These are phyloP conservation scores for Aspergillus caelatus DNA, from an alignment of 2,329 filamentous ascomycete genomes.

Conservation along the genomic window DNA sequence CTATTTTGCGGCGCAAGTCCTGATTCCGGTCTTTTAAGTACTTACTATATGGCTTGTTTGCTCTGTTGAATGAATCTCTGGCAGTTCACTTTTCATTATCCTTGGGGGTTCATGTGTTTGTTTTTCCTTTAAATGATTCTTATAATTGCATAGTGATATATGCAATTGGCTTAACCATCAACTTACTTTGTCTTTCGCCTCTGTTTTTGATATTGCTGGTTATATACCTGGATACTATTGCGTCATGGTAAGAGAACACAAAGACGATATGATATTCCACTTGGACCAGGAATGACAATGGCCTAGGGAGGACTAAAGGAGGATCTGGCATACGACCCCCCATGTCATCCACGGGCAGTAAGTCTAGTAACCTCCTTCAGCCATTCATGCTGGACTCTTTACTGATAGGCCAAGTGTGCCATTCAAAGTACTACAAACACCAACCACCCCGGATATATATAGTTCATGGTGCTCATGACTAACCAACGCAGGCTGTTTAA, in stretches of 20 bases:
- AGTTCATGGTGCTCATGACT: background rate
- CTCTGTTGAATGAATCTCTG: background rate
- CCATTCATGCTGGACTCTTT: background rate
- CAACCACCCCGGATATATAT: background rate
- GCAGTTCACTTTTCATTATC: background rate
- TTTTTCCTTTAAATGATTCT: background rate
- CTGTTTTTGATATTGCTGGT: background rate
- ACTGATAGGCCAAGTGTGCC: slow-evolving; percentile 65
- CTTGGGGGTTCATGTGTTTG: background rate
- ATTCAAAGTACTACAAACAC: slow-evolving; percentile 71
- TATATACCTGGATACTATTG: slow-evolving; percentile 14
- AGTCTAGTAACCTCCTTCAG: slow-evolving; percentile 37
- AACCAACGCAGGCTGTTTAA: slow-evolving; percentile 69
- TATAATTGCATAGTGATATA: background rate
- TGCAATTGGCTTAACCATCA: background rate
- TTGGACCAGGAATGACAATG: slow-evolving; percentile 11
- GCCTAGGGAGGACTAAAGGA: slow-evolving; percentile 58
- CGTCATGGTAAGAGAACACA: slow-evolving; percentile 31
- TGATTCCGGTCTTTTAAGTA: background rate
- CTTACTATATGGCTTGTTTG: slow-evolving; percentile 6
- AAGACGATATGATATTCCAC: background rate
- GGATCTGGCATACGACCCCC: slow-evolving; percentile 73
- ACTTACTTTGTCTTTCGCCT: background rate
- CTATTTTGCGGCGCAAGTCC: slow-evolving; percentile 39
- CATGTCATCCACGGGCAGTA: slow-evolving; percentile 84